These are phyloP conservation scores for Trichocladium uniseriatum DNA, from an alignment of 495 filamentous ascomycete species.

Conservation along the genomic window DNA sequence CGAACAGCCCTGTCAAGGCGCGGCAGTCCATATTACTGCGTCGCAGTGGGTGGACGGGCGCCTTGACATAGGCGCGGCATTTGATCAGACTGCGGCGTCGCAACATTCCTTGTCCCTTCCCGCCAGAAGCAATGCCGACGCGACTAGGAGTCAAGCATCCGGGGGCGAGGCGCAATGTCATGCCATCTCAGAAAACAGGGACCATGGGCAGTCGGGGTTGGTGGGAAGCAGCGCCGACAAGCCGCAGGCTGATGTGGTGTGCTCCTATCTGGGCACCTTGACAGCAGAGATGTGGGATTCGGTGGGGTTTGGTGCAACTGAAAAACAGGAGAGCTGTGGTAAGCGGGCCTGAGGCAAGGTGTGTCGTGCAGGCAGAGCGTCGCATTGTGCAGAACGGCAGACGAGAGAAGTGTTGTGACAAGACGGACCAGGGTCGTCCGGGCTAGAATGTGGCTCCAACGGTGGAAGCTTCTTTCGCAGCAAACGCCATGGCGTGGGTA, in stretches of 20 bases:
- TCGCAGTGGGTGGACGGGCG: neutral
- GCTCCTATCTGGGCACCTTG: conserved; percentile 14
- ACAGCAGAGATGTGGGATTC: conserved; percentile 14
- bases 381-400: conserved; percentile 18
- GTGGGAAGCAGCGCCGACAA: conserved; percentile 39
- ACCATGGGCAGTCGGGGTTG: conserved; percentile 11
- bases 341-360: conserved; percentile 20
- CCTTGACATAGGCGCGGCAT: conserved; percentile 18
- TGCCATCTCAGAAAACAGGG: conserved; percentile 10
- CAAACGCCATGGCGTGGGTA: conserved; percentile 13
- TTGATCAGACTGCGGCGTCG: conserved; percentile 18
- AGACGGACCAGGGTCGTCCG: conserved; percentile 5
- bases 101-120: conserved; percentile 15
- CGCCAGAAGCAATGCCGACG: conserved; percentile 21
- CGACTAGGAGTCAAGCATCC: conserved; percentile 5
- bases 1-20: neutral
- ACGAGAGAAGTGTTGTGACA: conserved; percentile 18
- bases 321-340: conserved; percentile 15
- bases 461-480: conserved; percentile 20
- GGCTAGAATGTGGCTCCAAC: conserved; percentile 19
- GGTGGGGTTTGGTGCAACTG: conserved; percentile 25
- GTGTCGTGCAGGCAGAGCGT: conserved; percentile 23
- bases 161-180: conserved; percentile 13
- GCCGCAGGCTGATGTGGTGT: conserved; percentile 43
- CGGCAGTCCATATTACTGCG: conserved; percentile 2